Evolutionary conservation across 2,329 filamentous ascomycete species (phyloP).

Genomic region (Pseudopithomyces chartarum): DNA sequence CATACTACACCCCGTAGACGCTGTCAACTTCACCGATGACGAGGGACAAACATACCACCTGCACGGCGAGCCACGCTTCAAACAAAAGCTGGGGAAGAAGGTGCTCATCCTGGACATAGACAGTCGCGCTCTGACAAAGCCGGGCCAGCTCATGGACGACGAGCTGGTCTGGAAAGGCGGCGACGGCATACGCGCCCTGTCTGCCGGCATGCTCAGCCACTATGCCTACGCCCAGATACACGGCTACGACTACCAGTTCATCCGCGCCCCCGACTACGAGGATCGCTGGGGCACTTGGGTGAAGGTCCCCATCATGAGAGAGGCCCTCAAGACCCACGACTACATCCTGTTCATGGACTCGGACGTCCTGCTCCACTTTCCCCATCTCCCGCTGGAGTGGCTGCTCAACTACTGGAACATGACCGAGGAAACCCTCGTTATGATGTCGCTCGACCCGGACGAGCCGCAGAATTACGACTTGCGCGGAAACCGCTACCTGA

Average conservation of each 20-base stretch:
- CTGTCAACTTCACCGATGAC: slow-evolving; percentile 45
- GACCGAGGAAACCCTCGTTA: slow-evolving; percentile 50
- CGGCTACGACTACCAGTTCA: slow-evolving; percentile 56
- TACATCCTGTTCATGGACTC: slow-evolving; percentile 57
- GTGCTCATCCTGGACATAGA: slow-evolving; percentile 46
- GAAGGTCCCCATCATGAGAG: slow-evolving; percentile 55
- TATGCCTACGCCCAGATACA: slow-evolving; percentile 52
- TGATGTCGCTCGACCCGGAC: slow-evolving; percentile 54
- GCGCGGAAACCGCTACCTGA: slow-evolving; percentile 47
- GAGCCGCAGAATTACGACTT: slow-evolving; percentile 49
- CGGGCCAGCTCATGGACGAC: slow-evolving; percentile 43
- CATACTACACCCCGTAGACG: slow-evolving; percentile 41
- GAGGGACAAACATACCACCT: slow-evolving; percentile 42
- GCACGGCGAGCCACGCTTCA: slow-evolving; percentile 38
- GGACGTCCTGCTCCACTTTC: slow-evolving; percentile 55
- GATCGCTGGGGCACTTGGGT: slow-evolving; percentile 55
- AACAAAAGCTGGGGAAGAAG: slow-evolving; percentile 42
- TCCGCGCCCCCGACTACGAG: slow-evolving; percentile 49
- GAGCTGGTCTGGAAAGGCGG: slow-evolving; percentile 41
- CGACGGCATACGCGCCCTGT: slow-evolving; percentile 37
- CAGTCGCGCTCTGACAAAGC: slow-evolving; percentile 39
- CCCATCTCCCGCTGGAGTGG: slow-evolving; percentile 56
- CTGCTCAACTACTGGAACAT: slow-evolving; percentile 58
- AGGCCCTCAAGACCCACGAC: slow-evolving; percentile 46
- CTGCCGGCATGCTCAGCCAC: slow-evolving; percentile 46